Conservation (phyloP, 371 early-diverging fungal species). For the Apophysomyces variabilis region DNA sequence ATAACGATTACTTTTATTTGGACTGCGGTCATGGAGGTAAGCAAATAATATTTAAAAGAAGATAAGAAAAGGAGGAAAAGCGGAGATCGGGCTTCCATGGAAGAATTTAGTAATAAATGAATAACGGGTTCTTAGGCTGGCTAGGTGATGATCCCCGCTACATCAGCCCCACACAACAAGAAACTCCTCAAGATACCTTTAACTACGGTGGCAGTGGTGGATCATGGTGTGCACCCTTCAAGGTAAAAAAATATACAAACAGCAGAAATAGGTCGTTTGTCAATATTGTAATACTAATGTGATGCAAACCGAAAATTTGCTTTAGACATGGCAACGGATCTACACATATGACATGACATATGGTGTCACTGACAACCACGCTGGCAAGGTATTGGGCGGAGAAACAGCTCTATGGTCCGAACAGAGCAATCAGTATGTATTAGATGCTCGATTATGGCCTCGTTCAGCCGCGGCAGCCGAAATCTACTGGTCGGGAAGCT, state of each 20-base stretch:
- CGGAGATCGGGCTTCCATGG: too few relatives aligned
- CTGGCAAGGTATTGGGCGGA: conserved; percentile 50
- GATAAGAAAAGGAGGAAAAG: not conserved
- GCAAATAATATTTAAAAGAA: not conserved
- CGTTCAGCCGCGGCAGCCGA: conserved; percentile 76
- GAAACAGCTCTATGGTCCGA: conserved; percentile 77
- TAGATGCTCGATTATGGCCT: conserved; percentile 76
- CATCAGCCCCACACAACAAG: conserved; percentile 39
- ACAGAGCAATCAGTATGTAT: conserved; percentile 63
- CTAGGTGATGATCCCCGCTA: conserved; percentile 47
- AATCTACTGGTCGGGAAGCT: conserved; percentile 75
- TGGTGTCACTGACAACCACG: conserved; percentile 54
- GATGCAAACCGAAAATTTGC: not conserved
- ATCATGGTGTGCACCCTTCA: conserved; percentile 72
- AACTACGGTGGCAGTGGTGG: conserved; percentile 60
- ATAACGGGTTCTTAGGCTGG: conserved; percentile 32
- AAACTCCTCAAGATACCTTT: conserved; percentile 34
- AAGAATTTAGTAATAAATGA: too few relatives aligned
- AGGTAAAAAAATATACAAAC: conserved; percentile 19
- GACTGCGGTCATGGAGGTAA: conserved; percentile 73
- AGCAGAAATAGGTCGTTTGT: not conserved
- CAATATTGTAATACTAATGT: not conserved
- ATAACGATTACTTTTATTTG: conserved; percentile 68
- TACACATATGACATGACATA: conserved; percentile 72
- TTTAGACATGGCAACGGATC: conserved; percentile 79